Conservation (phyloP, 495 filamentous ascomycete species). For the Parathielavia appendiculata region DNA sequence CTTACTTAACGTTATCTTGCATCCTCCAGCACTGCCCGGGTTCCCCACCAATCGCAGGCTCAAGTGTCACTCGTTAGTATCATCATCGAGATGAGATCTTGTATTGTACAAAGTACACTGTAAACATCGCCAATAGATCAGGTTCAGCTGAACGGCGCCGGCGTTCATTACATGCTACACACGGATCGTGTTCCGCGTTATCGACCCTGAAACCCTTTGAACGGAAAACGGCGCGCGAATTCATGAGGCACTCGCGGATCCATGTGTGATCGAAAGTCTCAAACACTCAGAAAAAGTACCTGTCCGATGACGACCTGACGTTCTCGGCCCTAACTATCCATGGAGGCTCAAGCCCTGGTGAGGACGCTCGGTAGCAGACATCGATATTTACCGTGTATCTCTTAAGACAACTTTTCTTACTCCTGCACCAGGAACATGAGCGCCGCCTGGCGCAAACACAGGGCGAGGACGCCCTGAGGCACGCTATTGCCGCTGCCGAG, state of each 20-base stretch:
- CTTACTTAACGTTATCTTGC: too few relatives aligned
- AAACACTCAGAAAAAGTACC: background rate
- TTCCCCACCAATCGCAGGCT: too few relatives aligned
- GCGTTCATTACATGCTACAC: too few relatives aligned
- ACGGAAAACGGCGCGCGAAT: too few relatives aligned
- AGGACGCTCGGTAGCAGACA: background rate
- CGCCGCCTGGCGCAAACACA: slow-evolving; percentile 47
- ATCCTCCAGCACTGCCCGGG: too few relatives aligned
- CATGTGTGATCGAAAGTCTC: background rate
- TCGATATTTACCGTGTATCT: background rate
- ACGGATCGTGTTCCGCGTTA: too few relatives aligned
- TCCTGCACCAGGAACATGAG: slow-evolving; percentile 54
- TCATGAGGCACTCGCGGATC: too few relatives aligned
- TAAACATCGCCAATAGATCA: background rate
- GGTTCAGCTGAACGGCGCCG: too few relatives aligned
- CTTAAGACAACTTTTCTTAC: slow-evolving; percentile 26
- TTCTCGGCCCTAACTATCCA: background rate
- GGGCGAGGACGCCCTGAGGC: slow-evolving; percentile 63
- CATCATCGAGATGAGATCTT: background rate
- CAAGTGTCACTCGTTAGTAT: too few relatives aligned
- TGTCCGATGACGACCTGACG: background rate
- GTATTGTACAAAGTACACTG: background rate
- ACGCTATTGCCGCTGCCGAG: slow-evolving; percentile 69
- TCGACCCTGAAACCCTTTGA: too few relatives aligned
- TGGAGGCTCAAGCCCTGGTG: slow-evolving; percentile 28